Base-by-base conservation (phyloP, 805 yeast species). In the Yueomyces sp. region DNA sequence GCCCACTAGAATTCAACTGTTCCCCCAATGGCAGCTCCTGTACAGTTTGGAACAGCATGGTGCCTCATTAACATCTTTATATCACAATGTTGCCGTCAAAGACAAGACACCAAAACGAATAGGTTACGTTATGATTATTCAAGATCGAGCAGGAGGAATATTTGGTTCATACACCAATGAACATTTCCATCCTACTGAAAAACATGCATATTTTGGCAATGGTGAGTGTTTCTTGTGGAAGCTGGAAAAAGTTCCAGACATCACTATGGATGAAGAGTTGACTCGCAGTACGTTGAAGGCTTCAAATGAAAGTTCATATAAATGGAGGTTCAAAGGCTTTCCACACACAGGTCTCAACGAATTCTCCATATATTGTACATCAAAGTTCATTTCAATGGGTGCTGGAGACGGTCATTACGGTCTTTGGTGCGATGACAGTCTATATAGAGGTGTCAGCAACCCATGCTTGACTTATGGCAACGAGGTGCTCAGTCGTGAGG, bases 141-240 rank as follows among this genome's bases (percentile, higher is more conserved):
- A 72, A 56, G 97, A 92, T 56, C 65, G 70, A 11, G 63, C 70
- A 26, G 75, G 75, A 44, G 72, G 76, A 29, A 61, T 75, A 38
- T 87, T 88, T 65, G 96, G 96, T 0, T 81, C 85, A 11, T 88
- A 76, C 58, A 51, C 79, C 40, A 86, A 86, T 59, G 95, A 85
- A 51, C 68, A 73, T 44, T 70, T 84, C 46, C 77, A 74, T 46
- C 81, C 87, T 1, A 73, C 79, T 45, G 94, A 85, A 41, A 74
- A 74, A 41, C 76, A 76, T 53, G 70, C 85, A 45, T 90, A 79
- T 63, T 83, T 80, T 52, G 98, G 98, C 1, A 88, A 88, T 63
- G 96, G 96, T 1, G 96, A 90, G 60, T 87, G 97, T 56, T 88
- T 92, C 53, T 68, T 90, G 27, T 90, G 96, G 95, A 83, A 80